Evolutionary conservation across 1,284 basidiomycete genomes (phyloP).

Genomic region (Sporisorium iseilematis-ciliati): DNA sequence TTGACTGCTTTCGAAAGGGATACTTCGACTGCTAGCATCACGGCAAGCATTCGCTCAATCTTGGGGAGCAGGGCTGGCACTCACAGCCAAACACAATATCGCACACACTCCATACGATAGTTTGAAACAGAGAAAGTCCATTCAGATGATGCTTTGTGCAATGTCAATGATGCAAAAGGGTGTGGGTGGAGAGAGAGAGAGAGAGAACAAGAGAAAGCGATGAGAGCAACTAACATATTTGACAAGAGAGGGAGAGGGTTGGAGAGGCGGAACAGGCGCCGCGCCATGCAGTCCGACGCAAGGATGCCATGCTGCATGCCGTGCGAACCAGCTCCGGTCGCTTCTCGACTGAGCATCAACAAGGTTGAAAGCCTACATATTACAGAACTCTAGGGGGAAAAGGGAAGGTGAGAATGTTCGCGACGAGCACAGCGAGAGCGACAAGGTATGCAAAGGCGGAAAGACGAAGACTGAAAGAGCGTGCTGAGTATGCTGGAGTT

Average conservation of each 20-base stretch:
- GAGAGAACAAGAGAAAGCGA: background rate
- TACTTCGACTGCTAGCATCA: background rate
- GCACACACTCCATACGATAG: background rate
- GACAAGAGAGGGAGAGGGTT: slow-evolving; percentile 10
- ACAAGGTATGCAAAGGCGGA: slow-evolving; percentile 17
- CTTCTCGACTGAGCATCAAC: slow-evolving; percentile 7
- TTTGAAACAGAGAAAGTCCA: slow-evolving; percentile 29
- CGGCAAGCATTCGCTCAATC: background rate
- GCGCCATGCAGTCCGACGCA: background rate
- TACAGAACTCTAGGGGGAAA: slow-evolving; percentile 37
- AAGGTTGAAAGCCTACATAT: slow-evolving; percentile 31
- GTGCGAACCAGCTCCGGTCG: slow-evolving; percentile 6
- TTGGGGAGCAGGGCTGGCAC: no score
- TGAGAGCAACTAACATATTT: slow-evolving; percentile 31
- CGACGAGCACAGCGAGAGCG: slow-evolving; percentile 14
- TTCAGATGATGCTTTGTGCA: slow-evolving; percentile 53
- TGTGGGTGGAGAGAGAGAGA: slow-evolving; percentile 5
- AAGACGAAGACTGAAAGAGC: background rate
- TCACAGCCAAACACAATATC: background rate
- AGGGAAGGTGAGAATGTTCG: slow-evolving; percentile 18
- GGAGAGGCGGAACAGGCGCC: slow-evolving; percentile 8
- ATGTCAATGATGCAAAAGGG: slow-evolving; percentile 34
- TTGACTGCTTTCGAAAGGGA: background rate
- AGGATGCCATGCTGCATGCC: background rate
- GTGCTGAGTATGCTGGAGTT: slow-evolving; percentile 17